Percentiles rank a stretch among this genome's conserved stretches.
Conservation (phyloP, 2,329 filamentous ascomycete species). For the Metarhizium guizhouense region DNA sequence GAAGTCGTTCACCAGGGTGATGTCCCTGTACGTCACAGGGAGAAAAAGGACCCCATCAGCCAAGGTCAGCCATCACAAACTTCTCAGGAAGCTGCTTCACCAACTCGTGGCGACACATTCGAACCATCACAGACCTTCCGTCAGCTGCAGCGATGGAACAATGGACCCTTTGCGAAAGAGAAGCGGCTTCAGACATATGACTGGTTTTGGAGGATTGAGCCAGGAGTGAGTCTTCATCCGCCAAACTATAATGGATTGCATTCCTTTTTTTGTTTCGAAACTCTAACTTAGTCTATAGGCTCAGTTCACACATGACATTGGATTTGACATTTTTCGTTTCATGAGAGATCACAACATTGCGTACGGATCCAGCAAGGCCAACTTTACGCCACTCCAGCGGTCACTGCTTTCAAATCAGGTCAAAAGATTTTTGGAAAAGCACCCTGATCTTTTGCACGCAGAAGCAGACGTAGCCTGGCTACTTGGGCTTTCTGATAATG, state of each 20-base stretch:
- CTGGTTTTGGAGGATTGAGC: slow-evolving; percentile 54
- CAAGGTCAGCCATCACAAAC: slow-evolving; percentile 2
- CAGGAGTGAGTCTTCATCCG: slow-evolving; percentile 37
- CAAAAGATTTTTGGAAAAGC: slow-evolving; percentile 33
- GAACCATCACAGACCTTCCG: slow-evolving; percentile 55
- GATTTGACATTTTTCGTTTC: slow-evolving; percentile 80
- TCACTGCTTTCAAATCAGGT: slow-evolving; percentile 36
- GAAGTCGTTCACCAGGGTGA: slow-evolving; percentile 67
- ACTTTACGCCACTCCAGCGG: slow-evolving; percentile 34
- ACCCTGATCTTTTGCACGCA: slow-evolving; percentile 35
- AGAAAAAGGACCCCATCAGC: not conserved
- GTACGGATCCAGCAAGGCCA: slow-evolving; percentile 55
- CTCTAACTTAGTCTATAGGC: slow-evolving; percentile 26
- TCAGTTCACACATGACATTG: slow-evolving; percentile 50
- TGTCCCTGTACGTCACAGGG: slow-evolving; percentile 41
- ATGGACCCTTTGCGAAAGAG: slow-evolving; percentile 73
- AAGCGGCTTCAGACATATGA: slow-evolving; percentile 54
- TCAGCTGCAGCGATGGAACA: slow-evolving; percentile 77
- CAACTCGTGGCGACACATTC: slow-evolving; percentile 34
- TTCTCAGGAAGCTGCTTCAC: not conserved
- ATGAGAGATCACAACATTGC: slow-evolving; percentile 79
- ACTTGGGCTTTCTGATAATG: slow-evolving; percentile 14
- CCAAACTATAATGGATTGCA: not conserved
- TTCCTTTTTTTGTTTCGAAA: no score
- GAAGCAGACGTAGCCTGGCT: slow-evolving; percentile 42